Conservation (phyloP, 2,329 filamentous ascomycete genomes). For the Ophiostoma piceae region DNA sequence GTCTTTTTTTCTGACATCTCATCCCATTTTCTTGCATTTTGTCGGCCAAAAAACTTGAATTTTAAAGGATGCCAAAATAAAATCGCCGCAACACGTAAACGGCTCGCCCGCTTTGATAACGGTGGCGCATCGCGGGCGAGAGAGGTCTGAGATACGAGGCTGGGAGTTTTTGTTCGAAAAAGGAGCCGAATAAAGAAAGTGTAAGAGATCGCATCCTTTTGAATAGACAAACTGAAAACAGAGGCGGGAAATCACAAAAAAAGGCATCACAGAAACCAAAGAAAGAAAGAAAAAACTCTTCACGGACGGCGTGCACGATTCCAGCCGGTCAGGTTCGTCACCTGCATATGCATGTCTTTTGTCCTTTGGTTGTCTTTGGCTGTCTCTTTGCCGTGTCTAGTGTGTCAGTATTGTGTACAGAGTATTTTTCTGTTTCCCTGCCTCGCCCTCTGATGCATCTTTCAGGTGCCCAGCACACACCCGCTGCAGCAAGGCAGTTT, state of each 20-base stretch:
- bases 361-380: background rate
- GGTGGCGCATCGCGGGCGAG: slow-evolving; percentile 7
- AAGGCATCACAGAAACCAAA: background rate
- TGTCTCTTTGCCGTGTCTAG: background rate
- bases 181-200: background rate
- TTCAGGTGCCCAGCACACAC: slow-evolving; percentile 13
- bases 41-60: background rate
- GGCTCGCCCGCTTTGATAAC: slow-evolving; percentile 1
- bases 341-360: slow-evolving; percentile 16
- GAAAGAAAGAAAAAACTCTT: slow-evolving; percentile 16
- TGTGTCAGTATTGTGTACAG: background rate
- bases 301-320: background rate
- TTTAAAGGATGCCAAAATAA: background rate
- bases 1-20: background rate
- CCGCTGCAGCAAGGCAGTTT: slow-evolving; percentile 4
- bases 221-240: background rate
- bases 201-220: background rate
- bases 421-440: slow-evolving; percentile 12
- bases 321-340: slow-evolving; percentile 10
- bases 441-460: slow-evolving; percentile 13
- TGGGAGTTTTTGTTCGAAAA: background rate
- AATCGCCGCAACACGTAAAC: background rate
- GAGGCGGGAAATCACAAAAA: background rate
- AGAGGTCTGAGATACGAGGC: background rate
- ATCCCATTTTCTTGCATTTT: background rate